These are phyloP conservation scores for Scedosporium boydii DNA, from an alignment of 2,329 filamentous ascomycete species.

Conservation along the genomic window DNA sequence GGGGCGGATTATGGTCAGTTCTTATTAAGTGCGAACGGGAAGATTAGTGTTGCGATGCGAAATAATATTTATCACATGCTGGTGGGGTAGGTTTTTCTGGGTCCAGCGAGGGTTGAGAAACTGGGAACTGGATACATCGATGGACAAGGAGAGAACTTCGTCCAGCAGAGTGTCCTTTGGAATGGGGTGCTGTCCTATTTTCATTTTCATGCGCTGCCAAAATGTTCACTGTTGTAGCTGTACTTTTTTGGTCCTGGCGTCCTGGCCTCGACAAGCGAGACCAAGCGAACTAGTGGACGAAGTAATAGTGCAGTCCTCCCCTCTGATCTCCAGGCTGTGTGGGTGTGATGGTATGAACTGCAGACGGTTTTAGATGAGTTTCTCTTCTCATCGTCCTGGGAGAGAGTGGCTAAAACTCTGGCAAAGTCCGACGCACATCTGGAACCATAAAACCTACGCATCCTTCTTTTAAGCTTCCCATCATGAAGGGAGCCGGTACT, in stretches of 20 bases:
- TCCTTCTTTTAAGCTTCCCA: no score
- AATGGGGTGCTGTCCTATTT: no score
- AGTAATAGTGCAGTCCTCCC: not conserved
- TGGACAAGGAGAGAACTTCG: not conserved
- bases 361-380: not conserved
- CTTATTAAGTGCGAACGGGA: not conserved
- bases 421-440: no score
- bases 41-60: not conserved
- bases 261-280: not conserved
- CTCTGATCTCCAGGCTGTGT: not conserved
- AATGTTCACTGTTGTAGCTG: not conserved
- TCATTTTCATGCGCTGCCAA: no score
- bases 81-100: not conserved
- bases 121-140: not conserved
- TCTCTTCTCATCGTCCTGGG: not conserved
- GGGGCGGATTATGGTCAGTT: not conserved
- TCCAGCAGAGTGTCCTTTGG: not conserved
- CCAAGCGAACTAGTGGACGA: not conserved
- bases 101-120: not conserved
- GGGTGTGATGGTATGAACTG: not conserved
- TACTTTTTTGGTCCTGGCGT: not conserved
- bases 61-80: not conserved
- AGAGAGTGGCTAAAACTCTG: no score
- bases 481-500: no score
- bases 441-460: no score